Evolutionary conservation across 352 stramenopile species (phyloP).

Genomic region (Phytophthora crassamura): DNA sequence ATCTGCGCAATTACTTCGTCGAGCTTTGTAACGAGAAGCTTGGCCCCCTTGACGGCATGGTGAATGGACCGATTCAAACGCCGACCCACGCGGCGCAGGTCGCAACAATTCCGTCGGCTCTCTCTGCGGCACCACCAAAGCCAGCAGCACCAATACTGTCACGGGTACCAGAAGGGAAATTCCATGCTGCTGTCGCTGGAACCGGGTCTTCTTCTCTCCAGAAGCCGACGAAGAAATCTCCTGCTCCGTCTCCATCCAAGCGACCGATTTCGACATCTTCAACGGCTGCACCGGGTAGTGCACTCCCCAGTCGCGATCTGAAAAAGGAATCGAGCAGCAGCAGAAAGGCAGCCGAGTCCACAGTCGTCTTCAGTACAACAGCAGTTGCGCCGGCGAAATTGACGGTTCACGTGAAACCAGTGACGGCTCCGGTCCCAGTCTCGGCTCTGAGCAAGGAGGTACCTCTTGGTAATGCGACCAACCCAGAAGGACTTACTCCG

Average conservation of each 20-base stretch:
- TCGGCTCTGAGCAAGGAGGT: slow-evolving; percentile 19
- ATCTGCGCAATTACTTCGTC: slow-evolving; percentile 82
- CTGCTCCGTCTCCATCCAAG: slow-evolving; percentile 33
- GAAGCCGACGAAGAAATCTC: slow-evolving; percentile 42
- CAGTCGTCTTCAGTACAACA: background rate
- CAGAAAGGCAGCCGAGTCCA: slow-evolving; percentile 11
- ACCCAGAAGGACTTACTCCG: slow-evolving; percentile 18
- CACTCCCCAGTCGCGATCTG: slow-evolving; percentile 12
- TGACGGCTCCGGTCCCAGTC: slow-evolving; percentile 1
- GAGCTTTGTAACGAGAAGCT: slow-evolving; percentile 79
- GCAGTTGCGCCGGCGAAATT: slow-evolving; percentile 10
- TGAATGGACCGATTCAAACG: slow-evolving; percentile 21
- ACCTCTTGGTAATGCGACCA: slow-evolving; percentile 5
- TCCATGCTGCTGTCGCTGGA: slow-evolving; percentile 4
- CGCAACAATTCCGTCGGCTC: background rate
- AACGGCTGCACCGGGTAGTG: slow-evolving; percentile 7
- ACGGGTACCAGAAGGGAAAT: slow-evolving; percentile 14
- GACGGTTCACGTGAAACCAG: slow-evolving; percentile 16
- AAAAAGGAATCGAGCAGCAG: slow-evolving; percentile 17
- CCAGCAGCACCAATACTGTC: slow-evolving; percentile 1
- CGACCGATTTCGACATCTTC: slow-evolving; percentile 13
- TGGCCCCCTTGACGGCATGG: slow-evolving; percentile 41
- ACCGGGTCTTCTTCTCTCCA: slow-evolving; percentile 19
- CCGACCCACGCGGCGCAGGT: slow-evolving; percentile 21
- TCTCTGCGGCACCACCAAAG: slow-evolving; percentile 27